phyloP scores from a whole-genome alignment of 73 alveolate genomes.

The Tetrahymena thermophila region DNA sequence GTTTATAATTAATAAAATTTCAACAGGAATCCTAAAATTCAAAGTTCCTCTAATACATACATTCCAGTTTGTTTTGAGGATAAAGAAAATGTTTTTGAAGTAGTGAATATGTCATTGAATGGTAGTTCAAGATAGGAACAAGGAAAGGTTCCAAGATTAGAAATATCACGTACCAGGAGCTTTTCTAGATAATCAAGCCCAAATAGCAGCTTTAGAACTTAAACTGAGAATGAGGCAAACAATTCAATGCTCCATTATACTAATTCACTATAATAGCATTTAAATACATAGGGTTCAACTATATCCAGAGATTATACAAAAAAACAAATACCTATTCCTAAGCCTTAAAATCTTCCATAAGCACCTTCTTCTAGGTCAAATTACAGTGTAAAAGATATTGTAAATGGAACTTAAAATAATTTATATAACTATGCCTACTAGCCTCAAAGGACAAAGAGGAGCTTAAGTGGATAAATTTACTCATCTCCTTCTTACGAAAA shows the following conservation, averaged over 20 bases:
- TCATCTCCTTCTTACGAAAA: neutral
- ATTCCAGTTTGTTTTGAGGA: neutral
- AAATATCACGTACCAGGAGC: neutral
- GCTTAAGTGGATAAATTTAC: neutral
- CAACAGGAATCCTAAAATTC: neutral
- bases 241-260: neutral
- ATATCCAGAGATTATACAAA: neutral
- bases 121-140: neutral
- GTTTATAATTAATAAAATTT: neutral
- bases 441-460: neutral
- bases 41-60: neutral
- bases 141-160: neutral
- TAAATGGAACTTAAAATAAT: neutral
- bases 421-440: neutral
- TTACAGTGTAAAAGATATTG: neutral
- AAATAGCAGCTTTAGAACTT: neutral
- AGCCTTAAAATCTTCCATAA: neutral
- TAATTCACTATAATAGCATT: neutral
- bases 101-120: neutral
- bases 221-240: neutral
- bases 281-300: neutral
- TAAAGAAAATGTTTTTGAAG: neutral
- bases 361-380: neutral
- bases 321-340: neutral
- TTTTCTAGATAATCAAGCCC: neutral